A percentile compares a stretch with the other conserved stretches of the same genome.
phyloP scores from a whole-genome alignment of 2,329 filamentous ascomycete species.

The Teratosphaeria zuluensis region DNA sequence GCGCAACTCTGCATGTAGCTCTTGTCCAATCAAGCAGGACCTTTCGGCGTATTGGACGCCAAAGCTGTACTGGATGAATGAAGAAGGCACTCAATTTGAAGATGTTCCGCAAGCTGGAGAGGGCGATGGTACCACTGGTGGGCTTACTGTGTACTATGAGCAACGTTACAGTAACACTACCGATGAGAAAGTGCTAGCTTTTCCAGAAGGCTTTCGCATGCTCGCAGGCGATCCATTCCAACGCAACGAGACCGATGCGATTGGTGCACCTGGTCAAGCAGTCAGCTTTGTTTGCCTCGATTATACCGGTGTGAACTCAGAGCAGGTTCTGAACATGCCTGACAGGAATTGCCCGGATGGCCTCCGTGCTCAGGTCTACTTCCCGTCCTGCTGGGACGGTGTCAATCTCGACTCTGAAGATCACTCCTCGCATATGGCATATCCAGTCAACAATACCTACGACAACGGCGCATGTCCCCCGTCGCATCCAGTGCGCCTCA shows the following conservation, averaged over 20 bases:
- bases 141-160: constrained; percentile 68
- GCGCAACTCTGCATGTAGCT: constrained; percentile 56
- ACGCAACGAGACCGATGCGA: constrained; percentile 48
- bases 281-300: constrained; percentile 49
- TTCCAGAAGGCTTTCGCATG: constrained; percentile 63
- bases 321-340: constrained; percentile 53
- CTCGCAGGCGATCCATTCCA: constrained; percentile 54
- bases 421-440: constrained; percentile 57
- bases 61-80: constrained; percentile 56
- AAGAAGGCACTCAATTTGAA: constrained; percentile 50
- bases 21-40: constrained; percentile 53
- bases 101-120: constrained; percentile 51
- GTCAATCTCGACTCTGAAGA: constrained; percentile 45
- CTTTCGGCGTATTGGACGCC: constrained; percentile 72
- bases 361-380: constrained; percentile 57
- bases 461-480: constrained; percentile 45
- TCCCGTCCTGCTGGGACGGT: constrained; percentile 66
- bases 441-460: constrained; percentile 37
- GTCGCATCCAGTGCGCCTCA: constrained; percentile 44
- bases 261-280: constrained; percentile 38
- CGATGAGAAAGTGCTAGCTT: constrained; percentile 56
- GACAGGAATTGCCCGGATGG: constrained; percentile 57
- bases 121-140: constrained; percentile 35
- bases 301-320: constrained; percentile 33
- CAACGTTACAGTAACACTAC: constrained; percentile 23